phyloP scores from a whole-genome alignment of 2,329 filamentous ascomycete species.

The Penicillium sp. region DNA sequence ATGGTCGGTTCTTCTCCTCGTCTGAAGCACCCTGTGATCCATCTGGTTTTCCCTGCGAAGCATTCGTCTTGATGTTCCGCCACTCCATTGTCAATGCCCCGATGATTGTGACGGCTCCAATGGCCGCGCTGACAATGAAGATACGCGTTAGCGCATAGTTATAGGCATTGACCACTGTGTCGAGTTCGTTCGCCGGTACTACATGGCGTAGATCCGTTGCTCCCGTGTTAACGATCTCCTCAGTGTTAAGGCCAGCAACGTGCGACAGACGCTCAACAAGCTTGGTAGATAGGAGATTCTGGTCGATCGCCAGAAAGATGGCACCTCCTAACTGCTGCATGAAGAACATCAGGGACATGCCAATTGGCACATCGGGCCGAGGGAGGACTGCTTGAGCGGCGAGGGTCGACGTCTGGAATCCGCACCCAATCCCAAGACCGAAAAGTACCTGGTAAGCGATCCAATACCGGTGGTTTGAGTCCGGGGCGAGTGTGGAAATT shows the following conservation, averaged over 20 bases:
- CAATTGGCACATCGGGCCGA: conserved; percentile 39
- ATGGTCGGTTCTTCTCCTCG: not conserved
- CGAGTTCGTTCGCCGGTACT: conserved; percentile 26
- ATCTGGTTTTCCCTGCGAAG: not conserved
- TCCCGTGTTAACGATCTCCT: conserved; percentile 2
- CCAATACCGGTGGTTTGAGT: conserved; percentile 17
- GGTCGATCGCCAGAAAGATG: conserved; percentile 36
- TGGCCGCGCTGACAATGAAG: conserved; percentile 9
- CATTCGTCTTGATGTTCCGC: conserved; percentile 13
- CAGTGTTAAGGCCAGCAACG: conserved; percentile 13
- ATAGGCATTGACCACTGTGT: conserved; percentile 24
- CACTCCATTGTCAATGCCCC: conserved; percentile 15
- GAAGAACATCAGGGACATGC: conserved; percentile 42
- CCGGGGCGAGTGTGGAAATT: conserved; percentile 6
- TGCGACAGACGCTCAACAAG: not conserved
- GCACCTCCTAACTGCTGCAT: conserved; percentile 44
- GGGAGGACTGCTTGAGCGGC: conserved; percentile 28
- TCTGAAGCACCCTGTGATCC: not conserved
- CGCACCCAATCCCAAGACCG: conserved; percentile 17
- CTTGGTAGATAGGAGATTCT: conserved; percentile 19
- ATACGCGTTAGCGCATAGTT: conserved; percentile 14
- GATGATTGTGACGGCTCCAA: conserved; percentile 5
- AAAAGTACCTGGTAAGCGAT: conserved; percentile 21
- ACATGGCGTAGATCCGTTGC: conserved; percentile 8
- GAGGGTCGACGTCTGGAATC: conserved; percentile 15